These are phyloP conservation scores for Talaromyces ruber DNA, from an alignment of 495 filamentous ascomycete genomes.

Conservation along the genomic window DNA sequence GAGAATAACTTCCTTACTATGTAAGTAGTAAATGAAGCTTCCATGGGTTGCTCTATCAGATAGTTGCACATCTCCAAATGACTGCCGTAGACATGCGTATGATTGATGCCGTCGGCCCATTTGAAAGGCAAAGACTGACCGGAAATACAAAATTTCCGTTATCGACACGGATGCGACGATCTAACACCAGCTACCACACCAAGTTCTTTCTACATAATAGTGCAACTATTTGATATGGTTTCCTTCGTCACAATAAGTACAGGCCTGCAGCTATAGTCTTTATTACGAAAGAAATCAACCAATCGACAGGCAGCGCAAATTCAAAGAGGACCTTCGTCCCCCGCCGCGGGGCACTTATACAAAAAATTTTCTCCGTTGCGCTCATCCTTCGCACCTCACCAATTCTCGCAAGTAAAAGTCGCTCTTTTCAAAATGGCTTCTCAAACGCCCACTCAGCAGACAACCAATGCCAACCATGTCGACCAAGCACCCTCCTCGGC, in stretches of 20 bases:
- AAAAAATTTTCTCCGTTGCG: background rate
- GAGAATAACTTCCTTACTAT: background rate
- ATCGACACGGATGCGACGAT: no score
- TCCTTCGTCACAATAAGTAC: background rate
- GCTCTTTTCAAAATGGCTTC: background rate
- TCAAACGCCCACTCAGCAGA: background rate
- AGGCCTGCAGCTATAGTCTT: background rate
- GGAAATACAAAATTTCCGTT: background rate
- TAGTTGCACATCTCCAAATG: background rate
- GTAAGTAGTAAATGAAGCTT: background rate
- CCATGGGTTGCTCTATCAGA: background rate
- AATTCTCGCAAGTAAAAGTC: background rate
- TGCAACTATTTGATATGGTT: background rate
- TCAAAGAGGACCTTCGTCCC: background rate
- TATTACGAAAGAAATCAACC: background rate
- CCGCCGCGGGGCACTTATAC: background rate
- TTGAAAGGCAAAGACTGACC: background rate
- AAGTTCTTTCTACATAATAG: background rate
- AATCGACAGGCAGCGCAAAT: background rate
- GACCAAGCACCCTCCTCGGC: conserved; percentile 49
- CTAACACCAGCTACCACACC: no score
- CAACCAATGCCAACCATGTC: background rate
- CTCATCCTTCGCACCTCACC: background rate
- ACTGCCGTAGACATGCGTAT: background rate
- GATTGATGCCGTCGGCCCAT: background rate